phyloP scores from a whole-genome alignment of 2,329 filamentous ascomycete genomes.

The Tolypocladium ovalisporum region DNA sequence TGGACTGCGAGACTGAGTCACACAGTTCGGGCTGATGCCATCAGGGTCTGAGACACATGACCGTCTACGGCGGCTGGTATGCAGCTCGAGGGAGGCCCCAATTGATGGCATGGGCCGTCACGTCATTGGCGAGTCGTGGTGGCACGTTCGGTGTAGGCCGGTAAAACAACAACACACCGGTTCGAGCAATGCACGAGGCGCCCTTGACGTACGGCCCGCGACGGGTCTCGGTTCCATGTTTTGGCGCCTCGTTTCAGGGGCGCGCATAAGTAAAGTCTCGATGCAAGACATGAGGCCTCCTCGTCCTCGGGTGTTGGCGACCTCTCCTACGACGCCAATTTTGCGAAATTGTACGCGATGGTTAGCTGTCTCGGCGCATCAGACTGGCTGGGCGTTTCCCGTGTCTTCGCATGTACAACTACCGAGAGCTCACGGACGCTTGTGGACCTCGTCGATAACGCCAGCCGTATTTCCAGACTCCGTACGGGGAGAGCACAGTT shows the following conservation, averaged over 20 bases:
- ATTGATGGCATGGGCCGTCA: background rate
- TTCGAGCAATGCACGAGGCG: background rate
- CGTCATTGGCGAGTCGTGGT: background rate
- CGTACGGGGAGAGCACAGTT: too few species aligned
- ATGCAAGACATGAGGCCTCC: background rate
- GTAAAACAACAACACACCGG: background rate
- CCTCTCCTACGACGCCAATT: background rate
- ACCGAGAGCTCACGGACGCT: background rate
- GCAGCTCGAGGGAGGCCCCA: background rate
- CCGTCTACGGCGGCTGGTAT: background rate
- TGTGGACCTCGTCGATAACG: background rate
- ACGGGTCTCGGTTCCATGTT: background rate
- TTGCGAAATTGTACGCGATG: background rate
- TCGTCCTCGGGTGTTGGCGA: background rate
- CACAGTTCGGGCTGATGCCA: background rate
- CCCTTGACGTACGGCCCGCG: background rate
- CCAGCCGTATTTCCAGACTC: background rate
- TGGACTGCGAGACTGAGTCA: background rate
- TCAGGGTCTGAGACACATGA: background rate
- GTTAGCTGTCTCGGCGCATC: background rate
- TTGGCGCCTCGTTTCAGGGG: background rate
- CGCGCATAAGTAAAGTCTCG: background rate
- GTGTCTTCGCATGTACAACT: background rate
- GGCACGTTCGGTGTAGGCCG: background rate
- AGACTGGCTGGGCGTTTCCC: background rate